phyloP scores from a whole-genome alignment of 805 yeast genomes.

The Myxozyma geophila region DNA sequence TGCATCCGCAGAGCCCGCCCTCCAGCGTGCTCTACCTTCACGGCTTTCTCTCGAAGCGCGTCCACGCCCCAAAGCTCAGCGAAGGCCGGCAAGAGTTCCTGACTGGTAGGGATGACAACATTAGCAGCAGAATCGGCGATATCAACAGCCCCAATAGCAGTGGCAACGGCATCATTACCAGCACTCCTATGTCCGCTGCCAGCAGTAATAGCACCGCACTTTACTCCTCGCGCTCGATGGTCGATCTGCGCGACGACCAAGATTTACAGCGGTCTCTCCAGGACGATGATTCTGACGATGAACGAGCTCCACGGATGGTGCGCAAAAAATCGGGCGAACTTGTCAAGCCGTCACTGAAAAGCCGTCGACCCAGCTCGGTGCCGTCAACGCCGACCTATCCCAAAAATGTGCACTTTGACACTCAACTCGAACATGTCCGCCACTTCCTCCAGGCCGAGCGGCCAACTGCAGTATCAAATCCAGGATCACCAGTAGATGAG shows the following conservation, averaged over 20 bases:
- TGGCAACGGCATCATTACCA: too few species aligned
- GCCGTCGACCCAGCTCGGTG: constrained; percentile 44
- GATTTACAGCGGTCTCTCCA: background rate
- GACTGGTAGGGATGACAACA: background rate
- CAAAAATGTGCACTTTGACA: constrained; percentile 82
- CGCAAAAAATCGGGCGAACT: constrained; percentile 90
- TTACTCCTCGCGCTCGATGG: constrained; percentile 26
- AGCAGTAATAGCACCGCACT: background rate
- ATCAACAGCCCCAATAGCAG: background rate
- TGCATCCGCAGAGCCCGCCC: constrained; percentile 22
- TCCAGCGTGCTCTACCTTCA: constrained; percentile 27
- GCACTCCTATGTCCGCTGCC: too few species aligned
- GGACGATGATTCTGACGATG: constrained; percentile 22
- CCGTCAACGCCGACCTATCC: constrained; percentile 58
- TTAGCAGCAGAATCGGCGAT: constrained; percentile 2
- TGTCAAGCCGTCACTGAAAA: constrained; percentile 72
- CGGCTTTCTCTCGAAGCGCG: constrained; percentile 15
- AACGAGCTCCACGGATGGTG: constrained; percentile 48
- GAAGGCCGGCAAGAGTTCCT: constrained; percentile 1
- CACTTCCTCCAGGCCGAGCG: constrained; percentile 74
- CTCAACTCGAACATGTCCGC: constrained; percentile 61
- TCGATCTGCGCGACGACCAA: constrained; percentile 22
- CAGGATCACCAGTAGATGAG: constrained; percentile 60
- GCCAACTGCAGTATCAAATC: constrained; percentile 76
- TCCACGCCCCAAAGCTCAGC: constrained; percentile 11